phyloP scores from a whole-genome alignment of 306 rosid genomes.

The Cyclanthera cordifolia region DNA sequence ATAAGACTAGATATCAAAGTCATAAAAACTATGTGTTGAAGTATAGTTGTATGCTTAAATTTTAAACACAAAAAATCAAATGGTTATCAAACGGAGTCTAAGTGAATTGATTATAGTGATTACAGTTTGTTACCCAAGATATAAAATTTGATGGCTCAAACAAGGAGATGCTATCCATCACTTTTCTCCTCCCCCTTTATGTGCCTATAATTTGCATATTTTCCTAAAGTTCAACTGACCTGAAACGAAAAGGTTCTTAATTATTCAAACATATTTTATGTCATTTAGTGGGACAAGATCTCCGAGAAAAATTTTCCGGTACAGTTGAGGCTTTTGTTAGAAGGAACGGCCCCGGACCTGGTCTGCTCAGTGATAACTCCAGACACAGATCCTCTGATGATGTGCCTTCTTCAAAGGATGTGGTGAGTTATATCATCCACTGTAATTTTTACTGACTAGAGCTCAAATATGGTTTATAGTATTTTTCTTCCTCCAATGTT shows the following conservation, averaged over 20 bases:
- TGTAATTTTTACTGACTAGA: not conserved
- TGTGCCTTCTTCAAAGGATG: slow-evolving; percentile 69
- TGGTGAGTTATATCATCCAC: slow-evolving; percentile 38
- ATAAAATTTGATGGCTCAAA: too few species aligned
- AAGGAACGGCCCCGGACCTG: slow-evolving; percentile 62
- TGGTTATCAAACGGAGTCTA: too few species aligned
- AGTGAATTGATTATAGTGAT: too few species aligned
- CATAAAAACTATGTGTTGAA: too few species aligned
- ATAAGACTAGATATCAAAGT: too few species aligned
- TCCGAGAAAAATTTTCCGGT: slow-evolving; percentile 64
- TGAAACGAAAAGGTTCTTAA: not conserved
- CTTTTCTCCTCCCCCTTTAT: not conserved
- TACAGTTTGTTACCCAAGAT: too few species aligned
- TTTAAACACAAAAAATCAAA: too few species aligned
- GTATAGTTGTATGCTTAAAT: too few species aligned
- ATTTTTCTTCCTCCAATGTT: slow-evolving; percentile 12
- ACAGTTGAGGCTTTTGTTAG: slow-evolving; percentile 86
- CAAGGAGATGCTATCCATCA: too few species aligned
- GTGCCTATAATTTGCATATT: not conserved
- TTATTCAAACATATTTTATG: not conserved
- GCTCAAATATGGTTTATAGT: not conserved
- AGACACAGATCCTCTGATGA: slow-evolving; percentile 65
- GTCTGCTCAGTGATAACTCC: slow-evolving; percentile 54
- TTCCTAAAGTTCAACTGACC: not conserved
- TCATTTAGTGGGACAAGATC: slow-evolving; percentile 50